Percentiles rank a stretch among this genome's conserved stretches.
Evolutionary conservation across 441 rosid species (phyloP).

Genomic region (Populus hybrid): DNA sequence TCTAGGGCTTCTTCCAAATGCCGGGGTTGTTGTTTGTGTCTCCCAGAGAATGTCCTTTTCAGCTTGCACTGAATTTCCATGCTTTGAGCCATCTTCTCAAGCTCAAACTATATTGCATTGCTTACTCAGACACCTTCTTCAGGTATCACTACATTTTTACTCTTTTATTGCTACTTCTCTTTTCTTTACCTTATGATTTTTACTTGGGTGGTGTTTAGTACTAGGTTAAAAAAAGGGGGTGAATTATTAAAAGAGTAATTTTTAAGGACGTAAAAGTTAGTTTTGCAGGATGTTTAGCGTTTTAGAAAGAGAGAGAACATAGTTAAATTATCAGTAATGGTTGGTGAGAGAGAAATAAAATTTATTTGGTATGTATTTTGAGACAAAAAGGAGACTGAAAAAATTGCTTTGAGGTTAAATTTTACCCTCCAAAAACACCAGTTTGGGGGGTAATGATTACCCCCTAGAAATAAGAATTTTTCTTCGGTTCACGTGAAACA

Average conservation of each 20-base stretch:
- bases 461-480: not conserved
- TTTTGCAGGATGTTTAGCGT: not conserved
- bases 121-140: slow-evolving; percentile 93
- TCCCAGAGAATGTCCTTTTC: slow-evolving; percentile 97
- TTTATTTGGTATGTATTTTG: not conserved
- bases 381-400: not conserved
- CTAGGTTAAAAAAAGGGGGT: not conserved
- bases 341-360: not conserved
- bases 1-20: slow-evolving; percentile 95
- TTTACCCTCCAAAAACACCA: not conserved
- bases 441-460: not conserved
- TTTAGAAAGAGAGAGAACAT: not conserved
- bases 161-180: slow-evolving; percentile 1
- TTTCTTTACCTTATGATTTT: not conserved
- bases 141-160: slow-evolving; percentile 46
- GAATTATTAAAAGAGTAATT: not conserved
- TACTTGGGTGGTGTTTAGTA: not conserved
- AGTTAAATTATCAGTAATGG: not conserved
- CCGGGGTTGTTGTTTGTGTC: slow-evolving; percentile 95
- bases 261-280: not conserved
- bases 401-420: not conserved
- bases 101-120: slow-evolving; percentile 98
- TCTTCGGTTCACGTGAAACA: not conserved
- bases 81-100: slow-evolving; percentile 98
- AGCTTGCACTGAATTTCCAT: slow-evolving; percentile 92